Percentiles rank a stretch among this genome's conserved stretches.
Evolutionary conservation across 2,329 filamentous ascomycete genomes (phyloP).

Genomic region (Tetracladium maxilliforme): DNA sequence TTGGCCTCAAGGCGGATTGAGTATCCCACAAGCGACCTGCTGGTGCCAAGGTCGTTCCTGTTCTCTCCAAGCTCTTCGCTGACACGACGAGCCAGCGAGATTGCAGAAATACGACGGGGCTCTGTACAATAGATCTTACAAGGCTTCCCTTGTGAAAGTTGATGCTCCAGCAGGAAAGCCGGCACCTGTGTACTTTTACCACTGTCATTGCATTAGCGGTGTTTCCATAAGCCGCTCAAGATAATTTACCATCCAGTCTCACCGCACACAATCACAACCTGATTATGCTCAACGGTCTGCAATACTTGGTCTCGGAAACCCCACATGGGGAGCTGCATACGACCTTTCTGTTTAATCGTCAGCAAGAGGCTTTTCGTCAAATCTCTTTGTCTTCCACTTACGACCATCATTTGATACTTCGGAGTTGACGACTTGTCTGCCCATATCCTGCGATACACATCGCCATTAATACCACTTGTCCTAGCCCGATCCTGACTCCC

Average conservation of each 20-base stretch:
- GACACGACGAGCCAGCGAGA: conserved; percentile 82
- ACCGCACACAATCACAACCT: conserved; percentile 86
- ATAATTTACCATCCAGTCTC: conserved; percentile 68
- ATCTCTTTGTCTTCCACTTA: conserved; percentile 17
- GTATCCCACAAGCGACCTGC: conserved; percentile 78
- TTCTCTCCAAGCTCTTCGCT: conserved; percentile 88
- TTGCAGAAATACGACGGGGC: conserved; percentile 87
- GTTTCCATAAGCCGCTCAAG: neutral
- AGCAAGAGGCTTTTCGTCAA: no score
- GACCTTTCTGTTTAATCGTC: conserved; percentile 40
- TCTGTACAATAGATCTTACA: conserved; percentile 96
- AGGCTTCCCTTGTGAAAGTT: conserved; percentile 61
- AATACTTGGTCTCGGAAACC: conserved; percentile 68
- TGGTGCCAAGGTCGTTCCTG: conserved; percentile 67
- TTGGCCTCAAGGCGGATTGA: conserved; percentile 89
- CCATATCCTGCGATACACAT: conserved; percentile 44
- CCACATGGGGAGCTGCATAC: conserved; percentile 82
- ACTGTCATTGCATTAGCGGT: conserved; percentile 17
- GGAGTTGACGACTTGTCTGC: conserved; percentile 36
- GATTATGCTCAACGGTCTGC: conserved; percentile 60
- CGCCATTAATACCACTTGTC: conserved; percentile 15
- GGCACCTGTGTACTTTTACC: conserved; percentile 98
- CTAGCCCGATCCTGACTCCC: neutral
- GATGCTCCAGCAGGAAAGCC: conserved; percentile 79
- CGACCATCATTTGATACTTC: conserved; percentile 67